Conservation (phyloP, 108 stramenopile genomes). For the Nitzschia sp. region DNA sequence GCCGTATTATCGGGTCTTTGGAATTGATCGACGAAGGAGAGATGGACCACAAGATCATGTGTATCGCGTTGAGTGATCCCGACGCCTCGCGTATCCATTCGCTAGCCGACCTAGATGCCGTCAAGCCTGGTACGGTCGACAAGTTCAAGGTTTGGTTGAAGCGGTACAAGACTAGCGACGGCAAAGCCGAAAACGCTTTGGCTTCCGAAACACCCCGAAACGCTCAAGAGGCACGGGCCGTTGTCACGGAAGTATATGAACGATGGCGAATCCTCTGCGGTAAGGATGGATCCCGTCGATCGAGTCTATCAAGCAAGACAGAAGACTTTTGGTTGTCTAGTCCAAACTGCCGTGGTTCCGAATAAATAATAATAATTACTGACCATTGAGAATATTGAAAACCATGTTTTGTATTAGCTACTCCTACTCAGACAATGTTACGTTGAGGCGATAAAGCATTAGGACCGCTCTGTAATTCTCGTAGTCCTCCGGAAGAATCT, state of each 20-base stretch:
- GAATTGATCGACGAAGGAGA: slow-evolving; percentile 98
- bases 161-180: slow-evolving; percentile 96
- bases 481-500: no score
- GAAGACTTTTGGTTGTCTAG: slow-evolving; percentile 76
- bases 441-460: no score
- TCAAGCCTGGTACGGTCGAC: slow-evolving; percentile 83
- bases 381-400: no score
- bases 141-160: slow-evolving; percentile 93
- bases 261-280: slow-evolving; percentile 85
- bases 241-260: slow-evolving; percentile 77
- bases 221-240: slow-evolving; percentile 60
- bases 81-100: slow-evolving; percentile 59
- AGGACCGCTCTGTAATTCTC: no score
- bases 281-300: slow-evolving; percentile 57
- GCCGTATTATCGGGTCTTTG: slow-evolving; percentile 93
- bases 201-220: slow-evolving; percentile 80
- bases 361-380: background rate
- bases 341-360: slow-evolving; percentile 53
- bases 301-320: slow-evolving; percentile 39
- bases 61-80: slow-evolving; percentile 80
- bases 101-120: slow-evolving; percentile 81
- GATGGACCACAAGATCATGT: slow-evolving; percentile 97
- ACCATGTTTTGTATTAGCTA: no score
- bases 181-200: slow-evolving; percentile 91
- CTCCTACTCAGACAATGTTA: no score